Percentiles rank a stretch among this genome's conserved stretches.
These are phyloP conservation scores for Pseudoperonospora humuli DNA, from an alignment of 352 stramenopile genomes.

Conservation along the genomic window DNA sequence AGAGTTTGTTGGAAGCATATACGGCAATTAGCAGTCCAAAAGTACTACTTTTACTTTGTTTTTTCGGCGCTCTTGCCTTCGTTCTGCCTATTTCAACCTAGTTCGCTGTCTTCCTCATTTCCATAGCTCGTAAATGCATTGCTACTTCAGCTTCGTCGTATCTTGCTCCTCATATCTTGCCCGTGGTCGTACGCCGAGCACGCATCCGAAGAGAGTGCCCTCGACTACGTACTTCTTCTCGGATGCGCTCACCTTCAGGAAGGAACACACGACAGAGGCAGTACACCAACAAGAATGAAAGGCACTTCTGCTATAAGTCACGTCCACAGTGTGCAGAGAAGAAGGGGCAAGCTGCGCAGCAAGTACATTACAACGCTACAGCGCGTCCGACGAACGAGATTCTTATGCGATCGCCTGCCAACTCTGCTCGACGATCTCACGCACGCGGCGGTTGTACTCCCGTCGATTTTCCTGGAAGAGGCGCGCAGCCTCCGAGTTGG, in stretches of 20 bases:
- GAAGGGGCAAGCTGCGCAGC: neutral
- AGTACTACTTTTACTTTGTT: slow-evolving; percentile 10
- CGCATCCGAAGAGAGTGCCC: no score
- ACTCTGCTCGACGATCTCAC: slow-evolving; percentile 98
- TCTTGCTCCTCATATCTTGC: slow-evolving; percentile 3
- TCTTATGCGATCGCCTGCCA: slow-evolving; percentile 86
- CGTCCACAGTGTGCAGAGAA: neutral
- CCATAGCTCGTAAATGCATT: slow-evolving; percentile 9
- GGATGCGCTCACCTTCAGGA: no score
- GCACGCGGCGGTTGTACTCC: slow-evolving; percentile 98
- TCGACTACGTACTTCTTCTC: no score
- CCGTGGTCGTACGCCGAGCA: slow-evolving; percentile 5
- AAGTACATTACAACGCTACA: slow-evolving; percentile 12
- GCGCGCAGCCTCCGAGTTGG: slow-evolving; percentile 96
- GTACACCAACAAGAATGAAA: slow-evolving; percentile 8
- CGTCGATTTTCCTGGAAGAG: slow-evolving; percentile 98
- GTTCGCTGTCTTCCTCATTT: slow-evolving; percentile 1
- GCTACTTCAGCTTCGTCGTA: slow-evolving; percentile 7
- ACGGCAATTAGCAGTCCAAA: neutral
- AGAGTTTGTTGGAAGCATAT: neutral
- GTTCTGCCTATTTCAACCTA: slow-evolving; percentile 6
- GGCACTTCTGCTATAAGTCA: slow-evolving; percentile 4
- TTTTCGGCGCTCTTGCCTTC: slow-evolving; percentile 3
- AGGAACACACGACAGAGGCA: slow-evolving; percentile 9
- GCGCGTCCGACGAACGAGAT: slow-evolving; percentile 9